Conservation (phyloP, 768 basidiomycete genomes). For the Lentinus brumalis region DNA sequence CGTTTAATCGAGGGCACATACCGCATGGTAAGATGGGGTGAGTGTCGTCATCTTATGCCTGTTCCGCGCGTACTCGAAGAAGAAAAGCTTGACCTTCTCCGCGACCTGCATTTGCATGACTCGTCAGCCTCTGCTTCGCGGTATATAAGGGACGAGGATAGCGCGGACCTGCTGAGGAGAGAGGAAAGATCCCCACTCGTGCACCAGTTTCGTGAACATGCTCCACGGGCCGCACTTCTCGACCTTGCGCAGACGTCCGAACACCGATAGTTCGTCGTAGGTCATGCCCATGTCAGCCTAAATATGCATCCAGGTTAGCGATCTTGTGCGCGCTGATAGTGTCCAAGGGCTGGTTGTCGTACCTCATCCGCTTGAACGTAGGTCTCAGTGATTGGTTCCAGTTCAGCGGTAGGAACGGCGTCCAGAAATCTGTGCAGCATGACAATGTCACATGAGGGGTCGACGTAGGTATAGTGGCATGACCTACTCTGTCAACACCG, state of each 20-base stretch:
- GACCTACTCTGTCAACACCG: slow-evolving; percentile 72
- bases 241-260: slow-evolving; percentile 90
- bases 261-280: slow-evolving; percentile 93
- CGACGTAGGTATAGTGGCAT: not conserved
- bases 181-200: slow-evolving; percentile 88
- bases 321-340: not conserved
- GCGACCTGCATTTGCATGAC: slow-evolving; percentile 63
- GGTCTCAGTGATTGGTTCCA: slow-evolving; percentile 92
- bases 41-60: slow-evolving; percentile 98
- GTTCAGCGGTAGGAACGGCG: slow-evolving; percentile 92
- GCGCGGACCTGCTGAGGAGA: slow-evolving; percentile 78
- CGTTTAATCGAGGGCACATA: slow-evolving; percentile 39
- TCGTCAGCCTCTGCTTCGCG: not conserved
- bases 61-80: slow-evolving; percentile 95
- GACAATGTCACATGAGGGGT: too few relatives aligned
- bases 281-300: slow-evolving; percentile 99
- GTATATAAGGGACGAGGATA: not conserved
- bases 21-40: slow-evolving; percentile 93
- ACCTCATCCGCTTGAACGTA: slow-evolving; percentile 98
- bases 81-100: slow-evolving; percentile 96
- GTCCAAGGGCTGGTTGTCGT: slow-evolving; percentile 9
- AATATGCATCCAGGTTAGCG: not conserved
- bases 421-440: slow-evolving; percentile 69
- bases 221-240: slow-evolving; percentile 98
- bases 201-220: slow-evolving; percentile 93